Evolutionary conservation across 306 rosid genomes (phyloP).

Genomic region (Delonix regia): DNA sequence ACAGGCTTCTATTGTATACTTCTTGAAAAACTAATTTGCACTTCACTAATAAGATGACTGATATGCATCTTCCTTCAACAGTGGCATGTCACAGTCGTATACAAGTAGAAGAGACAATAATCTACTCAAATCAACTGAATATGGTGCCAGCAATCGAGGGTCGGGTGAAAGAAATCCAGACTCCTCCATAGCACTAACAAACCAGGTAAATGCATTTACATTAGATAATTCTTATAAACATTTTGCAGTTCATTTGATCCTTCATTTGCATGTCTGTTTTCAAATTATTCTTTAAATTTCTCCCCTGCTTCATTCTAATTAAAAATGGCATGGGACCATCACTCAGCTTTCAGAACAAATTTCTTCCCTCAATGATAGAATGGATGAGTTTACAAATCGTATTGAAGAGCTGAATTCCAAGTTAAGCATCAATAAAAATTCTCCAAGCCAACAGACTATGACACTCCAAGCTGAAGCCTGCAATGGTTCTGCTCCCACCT

Average conservation of each 20-base stretch:
- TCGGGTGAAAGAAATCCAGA: constrained; percentile 58
- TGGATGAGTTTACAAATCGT: constrained; percentile 68
- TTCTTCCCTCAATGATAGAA: constrained; percentile 67
- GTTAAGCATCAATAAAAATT: constrained; percentile 49
- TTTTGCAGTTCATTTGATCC: constrained; percentile 1
- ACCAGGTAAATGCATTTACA: constrained; percentile 48
- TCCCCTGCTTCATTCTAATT: neutral
- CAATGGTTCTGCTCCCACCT: constrained; percentile 63
- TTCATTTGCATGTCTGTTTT: neutral
- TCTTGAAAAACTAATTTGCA: neutral
- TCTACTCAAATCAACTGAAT: constrained; percentile 48
- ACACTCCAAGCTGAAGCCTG: constrained; percentile 60
- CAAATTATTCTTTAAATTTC: neutral
- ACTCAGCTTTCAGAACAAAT: constrained; percentile 74
- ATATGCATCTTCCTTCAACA: constrained; percentile 39
- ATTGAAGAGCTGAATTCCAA: constrained; percentile 71
- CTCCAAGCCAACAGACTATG: constrained; percentile 61
- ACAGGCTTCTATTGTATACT: neutral
- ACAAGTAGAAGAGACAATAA: constrained; percentile 66
- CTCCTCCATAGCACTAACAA: constrained; percentile 42
- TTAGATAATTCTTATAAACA: neutral
- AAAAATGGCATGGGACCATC: constrained; percentile 41
- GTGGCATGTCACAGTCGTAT: constrained; percentile 70
- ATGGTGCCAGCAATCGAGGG: constrained; percentile 44
- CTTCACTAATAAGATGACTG: neutral